Percentiles rank a stretch among this genome's conserved stretches.
These are phyloP conservation scores for Taphrina confusa DNA, from an alignment of 1,139 yeast species.

Conservation along the genomic window DNA sequence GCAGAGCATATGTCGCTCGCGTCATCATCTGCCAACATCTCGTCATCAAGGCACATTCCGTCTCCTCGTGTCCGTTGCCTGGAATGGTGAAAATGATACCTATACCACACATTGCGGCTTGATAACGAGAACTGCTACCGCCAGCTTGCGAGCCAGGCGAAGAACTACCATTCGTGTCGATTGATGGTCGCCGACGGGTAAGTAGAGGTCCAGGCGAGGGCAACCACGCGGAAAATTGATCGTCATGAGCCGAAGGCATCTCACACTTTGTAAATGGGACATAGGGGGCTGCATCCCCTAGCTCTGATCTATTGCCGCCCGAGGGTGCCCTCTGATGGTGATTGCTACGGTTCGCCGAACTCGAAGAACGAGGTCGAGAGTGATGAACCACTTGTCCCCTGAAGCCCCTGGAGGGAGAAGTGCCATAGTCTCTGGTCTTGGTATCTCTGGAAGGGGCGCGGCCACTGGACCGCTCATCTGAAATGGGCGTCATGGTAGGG, in stretches of 20 bases:
- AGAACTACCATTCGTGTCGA: slow-evolving; percentile 28
- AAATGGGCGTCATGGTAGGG: slow-evolving; percentile 30
- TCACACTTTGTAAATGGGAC: slow-evolving; percentile 11
- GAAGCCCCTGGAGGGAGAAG: background rate
- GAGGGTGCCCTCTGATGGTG: slow-evolving; percentile 13
- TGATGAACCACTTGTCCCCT: background rate
- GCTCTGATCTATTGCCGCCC: slow-evolving; percentile 1
- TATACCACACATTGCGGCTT: slow-evolving; percentile 28
- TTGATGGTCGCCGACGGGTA: slow-evolving; percentile 15
- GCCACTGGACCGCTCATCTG: background rate
- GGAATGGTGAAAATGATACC: slow-evolving; percentile 29
- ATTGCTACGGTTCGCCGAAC: background rate
- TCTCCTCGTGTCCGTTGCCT: slow-evolving; percentile 23
- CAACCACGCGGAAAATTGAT: slow-evolving; percentile 17
- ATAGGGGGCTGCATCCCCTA: slow-evolving; percentile 2
- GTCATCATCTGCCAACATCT: slow-evolving; percentile 32
- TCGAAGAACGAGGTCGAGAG: background rate
- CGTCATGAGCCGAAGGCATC: slow-evolving; percentile 5
- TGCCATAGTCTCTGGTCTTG: slow-evolving; percentile 2
- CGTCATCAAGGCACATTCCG: slow-evolving; percentile 22
- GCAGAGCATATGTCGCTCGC: slow-evolving; percentile 32
- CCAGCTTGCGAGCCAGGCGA: slow-evolving; percentile 20
- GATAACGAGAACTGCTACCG: slow-evolving; percentile 6
- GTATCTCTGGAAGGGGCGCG: background rate
- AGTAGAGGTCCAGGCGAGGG: slow-evolving; percentile 32